These are phyloP conservation scores for Actinomortierella ambigua DNA, from an alignment of 371 early-diverging fungal genomes.

Conservation along the genomic window DNA sequence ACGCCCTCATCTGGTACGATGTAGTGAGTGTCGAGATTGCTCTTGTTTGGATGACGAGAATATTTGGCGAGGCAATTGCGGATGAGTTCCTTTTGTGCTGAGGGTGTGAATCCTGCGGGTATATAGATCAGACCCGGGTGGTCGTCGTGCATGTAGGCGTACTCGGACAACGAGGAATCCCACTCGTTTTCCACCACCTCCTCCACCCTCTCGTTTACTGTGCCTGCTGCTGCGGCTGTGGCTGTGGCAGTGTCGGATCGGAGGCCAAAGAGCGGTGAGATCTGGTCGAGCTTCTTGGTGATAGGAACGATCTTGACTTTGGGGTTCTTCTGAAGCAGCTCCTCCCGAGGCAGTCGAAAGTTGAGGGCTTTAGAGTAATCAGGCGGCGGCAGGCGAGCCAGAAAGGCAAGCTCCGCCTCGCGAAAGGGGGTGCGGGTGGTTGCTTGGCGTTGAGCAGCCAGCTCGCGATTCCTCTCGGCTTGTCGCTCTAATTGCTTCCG, in stretches of 20 bases:
- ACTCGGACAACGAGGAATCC: constrained; percentile 4
- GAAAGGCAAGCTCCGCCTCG: constrained; percentile 73
- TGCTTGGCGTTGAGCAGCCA: constrained; percentile 22
- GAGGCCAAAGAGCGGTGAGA: constrained; percentile 37
- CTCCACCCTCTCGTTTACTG: constrained; percentile 10
- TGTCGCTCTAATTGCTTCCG: constrained; percentile 44
- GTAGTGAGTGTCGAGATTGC: constrained; percentile 87
- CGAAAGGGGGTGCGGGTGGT: constrained; percentile 80
- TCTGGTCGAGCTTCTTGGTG: constrained; percentile 26
- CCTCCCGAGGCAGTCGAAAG: constrained; percentile 43
- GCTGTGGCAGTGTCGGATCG: not conserved
- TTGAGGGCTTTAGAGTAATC: constrained; percentile 66
- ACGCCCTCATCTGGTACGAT: constrained; percentile 67
- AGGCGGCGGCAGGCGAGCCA: constrained; percentile 59
- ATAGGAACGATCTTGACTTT: constrained; percentile 44
- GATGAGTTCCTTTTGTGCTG: constrained; percentile 69
- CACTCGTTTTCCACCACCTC: constrained; percentile 8
- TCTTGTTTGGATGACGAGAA: constrained; percentile 74
- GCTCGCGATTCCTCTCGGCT: constrained; percentile 33
- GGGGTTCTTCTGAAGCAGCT: constrained; percentile 21
- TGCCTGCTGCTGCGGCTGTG: not conserved
- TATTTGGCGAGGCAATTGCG: constrained; percentile 69
- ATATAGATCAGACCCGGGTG: constrained; percentile 71
- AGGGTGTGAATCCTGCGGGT: constrained; percentile 70
- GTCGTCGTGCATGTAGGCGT: constrained; percentile 46